Base-by-base conservation (phyloP, 1,284 basidiomycete genomes). In the Cutaneotrichosporon mucoides region DNA sequence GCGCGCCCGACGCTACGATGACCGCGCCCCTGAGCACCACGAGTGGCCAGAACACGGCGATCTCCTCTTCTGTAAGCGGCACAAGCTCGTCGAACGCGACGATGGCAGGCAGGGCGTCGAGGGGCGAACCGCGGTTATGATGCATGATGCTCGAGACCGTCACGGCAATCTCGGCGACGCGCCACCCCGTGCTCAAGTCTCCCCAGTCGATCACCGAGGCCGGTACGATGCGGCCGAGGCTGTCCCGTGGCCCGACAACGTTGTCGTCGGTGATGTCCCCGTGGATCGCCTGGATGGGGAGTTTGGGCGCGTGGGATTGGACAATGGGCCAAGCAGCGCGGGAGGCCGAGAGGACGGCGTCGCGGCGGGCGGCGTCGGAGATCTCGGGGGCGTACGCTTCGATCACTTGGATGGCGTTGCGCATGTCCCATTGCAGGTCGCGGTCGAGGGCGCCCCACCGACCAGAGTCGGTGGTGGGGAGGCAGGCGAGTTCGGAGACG, bases 231-330 rank as follows among this genome's bases (percentile, higher is more conserved):
- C 60, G 56, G 15, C 56, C 60, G 6, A 57, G n/a, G 4, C n/a
- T 43, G 53, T 61, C 60, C 5, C 60, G 55, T 6, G 11, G 2
- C 7, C 60, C 60, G 11, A 61, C 56, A 34, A 61, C 56, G 13
- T 61, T 61, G 60, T 61, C 60, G 56, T 61, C 60, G 5, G 56
- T 61, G 12, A 61, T 57, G 53, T 61, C 60, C 7, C 60, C 60
- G 36, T 61, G 60, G 43, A 61, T 55, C 7, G 53, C 36, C 53
- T 61, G 60, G 15, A 55, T 12, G 4, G 60, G 60, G 4, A 61
- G 48, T 0, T 24, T 1, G 4, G 10, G 3, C n/a, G 7, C 43
- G 0, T 43, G 10, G 1, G n/a, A n/a, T 16, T 13, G 8, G 2
- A 61, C 56, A 4, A 24, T 10, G 5, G 50, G 40, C 53, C 56